phyloP scores from a whole-genome alignment of 2,329 filamentous ascomycete species.

The Colletotrichum viniferum region DNA sequence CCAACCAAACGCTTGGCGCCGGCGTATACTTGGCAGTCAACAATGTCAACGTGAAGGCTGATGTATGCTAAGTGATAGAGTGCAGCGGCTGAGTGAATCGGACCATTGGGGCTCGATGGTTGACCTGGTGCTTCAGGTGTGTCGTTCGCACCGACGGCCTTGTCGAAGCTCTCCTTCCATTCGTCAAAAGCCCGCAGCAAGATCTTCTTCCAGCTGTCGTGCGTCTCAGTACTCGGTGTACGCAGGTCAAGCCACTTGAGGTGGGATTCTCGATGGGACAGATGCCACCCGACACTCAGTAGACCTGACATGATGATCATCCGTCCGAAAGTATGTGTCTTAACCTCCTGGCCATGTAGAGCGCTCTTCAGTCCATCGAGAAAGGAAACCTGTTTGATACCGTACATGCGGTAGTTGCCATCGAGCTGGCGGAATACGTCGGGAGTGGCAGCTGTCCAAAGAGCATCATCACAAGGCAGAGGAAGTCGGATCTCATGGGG shows the following conservation, averaged over 20 bases:
- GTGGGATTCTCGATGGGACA: slow-evolving; percentile 85
- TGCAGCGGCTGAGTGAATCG: slow-evolving; percentile 80
- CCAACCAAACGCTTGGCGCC: slow-evolving; percentile 79
- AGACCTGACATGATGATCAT: slow-evolving; percentile 91
- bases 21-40: slow-evolving; percentile 89
- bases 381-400: slow-evolving; percentile 80
- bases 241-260: slow-evolving; percentile 78
- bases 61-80: slow-evolving; percentile 89
- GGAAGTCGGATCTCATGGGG: slow-evolving; percentile 87
- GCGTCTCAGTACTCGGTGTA: slow-evolving; percentile 60
- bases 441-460: slow-evolving; percentile 84
- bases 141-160: slow-evolving; percentile 53
- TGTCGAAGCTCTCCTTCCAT: slow-evolving; percentile 86
- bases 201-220: slow-evolving; percentile 80
- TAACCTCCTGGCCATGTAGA: slow-evolving; percentile 79
- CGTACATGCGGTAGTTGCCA: slow-evolving; percentile 76
- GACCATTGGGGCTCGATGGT: slow-evolving; percentile 60
- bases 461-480: slow-evolving; percentile 82
- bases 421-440: slow-evolving; percentile 80
- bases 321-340: slow-evolving; percentile 85
- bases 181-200: slow-evolving; percentile 82
- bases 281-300: slow-evolving; percentile 90
- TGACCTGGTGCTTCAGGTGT: slow-evolving; percentile 42
- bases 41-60: slow-evolving; percentile 85
- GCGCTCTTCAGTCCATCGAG: slow-evolving; percentile 85